These are phyloP conservation scores for Ilyonectria sp. DNA, from an alignment of 2,329 filamentous ascomycete genomes.

Conservation along the genomic window DNA sequence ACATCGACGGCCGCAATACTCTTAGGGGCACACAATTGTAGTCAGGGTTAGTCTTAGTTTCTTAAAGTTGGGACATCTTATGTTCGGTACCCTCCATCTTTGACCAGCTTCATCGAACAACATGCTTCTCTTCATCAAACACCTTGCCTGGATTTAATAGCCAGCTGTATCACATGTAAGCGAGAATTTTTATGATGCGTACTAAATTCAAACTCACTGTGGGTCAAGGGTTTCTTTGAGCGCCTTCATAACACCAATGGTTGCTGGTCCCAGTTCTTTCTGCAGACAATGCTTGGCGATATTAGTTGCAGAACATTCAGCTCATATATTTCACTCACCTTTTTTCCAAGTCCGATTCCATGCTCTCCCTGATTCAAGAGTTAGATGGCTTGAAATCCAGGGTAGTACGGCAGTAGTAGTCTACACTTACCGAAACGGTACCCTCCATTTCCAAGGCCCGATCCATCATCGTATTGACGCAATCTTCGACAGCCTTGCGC, in stretches of 20 bases:
- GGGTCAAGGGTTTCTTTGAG: slow-evolving; percentile 26
- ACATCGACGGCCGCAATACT: too few species aligned
- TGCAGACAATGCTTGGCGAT: slow-evolving; percentile 11
- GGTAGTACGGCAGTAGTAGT: background rate
- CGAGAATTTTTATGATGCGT: rapidly evolving
- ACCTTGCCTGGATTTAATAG: slow-evolving; percentile 28
- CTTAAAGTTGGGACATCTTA: too few species aligned
- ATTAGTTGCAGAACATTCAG: background rate
- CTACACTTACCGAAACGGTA: slow-evolving; percentile 69
- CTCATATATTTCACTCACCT: background rate
- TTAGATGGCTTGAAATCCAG: background rate
- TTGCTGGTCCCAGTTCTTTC: slow-evolving; percentile 20
- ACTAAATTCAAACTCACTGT: background rate
- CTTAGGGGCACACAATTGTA: too few species aligned
- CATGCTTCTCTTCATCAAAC: background rate
- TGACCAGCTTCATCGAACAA: too few species aligned
- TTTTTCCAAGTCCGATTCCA: slow-evolving; percentile 62
- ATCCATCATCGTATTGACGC: slow-evolving; percentile 73
- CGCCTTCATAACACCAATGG: slow-evolving; percentile 23
- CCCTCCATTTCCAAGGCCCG: slow-evolving; percentile 78
- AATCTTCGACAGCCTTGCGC: slow-evolving; percentile 10
- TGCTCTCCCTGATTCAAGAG: slow-evolving; percentile 63
- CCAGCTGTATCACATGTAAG: slow-evolving; percentile 14
- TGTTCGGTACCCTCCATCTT: too few species aligned
- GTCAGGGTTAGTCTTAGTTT: too few species aligned